Evolutionary conservation across 164 flowering plant species (phyloP), one percentile per base, ranked within the genome.

Genomic region (Houttuynia cordata): DNA sequence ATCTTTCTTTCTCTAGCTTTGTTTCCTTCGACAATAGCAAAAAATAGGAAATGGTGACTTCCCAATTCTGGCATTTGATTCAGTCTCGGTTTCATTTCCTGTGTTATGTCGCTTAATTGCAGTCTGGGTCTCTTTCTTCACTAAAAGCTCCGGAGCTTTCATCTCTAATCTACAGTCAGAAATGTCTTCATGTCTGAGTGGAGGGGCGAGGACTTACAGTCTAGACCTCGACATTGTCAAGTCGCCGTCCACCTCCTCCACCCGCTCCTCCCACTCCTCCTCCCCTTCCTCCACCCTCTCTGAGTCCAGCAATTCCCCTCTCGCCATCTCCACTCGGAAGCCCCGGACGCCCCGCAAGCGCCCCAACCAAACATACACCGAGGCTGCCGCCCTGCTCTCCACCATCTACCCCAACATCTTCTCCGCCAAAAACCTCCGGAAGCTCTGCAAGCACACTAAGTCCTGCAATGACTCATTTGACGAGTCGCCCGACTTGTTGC

Each of bases 321-420:
- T 79, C 3, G 63, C 83, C 68, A 80, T 90, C 74, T 75, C 83
- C 0, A 87, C 91, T 0, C 65, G 88, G 45, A 91, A 91, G 41
- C 81, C 87, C 0, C 73, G 97, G 39, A 81, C 93, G 0, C 83
- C 86, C 3, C 81, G 97, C 51, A 91, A 91, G 54, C 80, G 97
- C 10, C 97, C 93, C 1, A 87, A 87, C 66, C 95, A 91, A 62
- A 84, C 83, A 9, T 91, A 87, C 83, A 83, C 83, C 37, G 97
- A 91, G 63, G 97, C 96, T 0, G 93, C 97, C 0, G 85, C 84
- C 8, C 76, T 91, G 1, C 87, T 91, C 56, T 85, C 96, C 63
- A 81, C 89, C 10, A 83, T 82, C 53, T 84, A 83, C 54, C 97
- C 97, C 53, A 81, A 79, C 67, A 70, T 91, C 56, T 91, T 91